Base-by-base conservation (phyloP, 1,284 basidiomycete species). In the Singerocomus inundabilis region DNA sequence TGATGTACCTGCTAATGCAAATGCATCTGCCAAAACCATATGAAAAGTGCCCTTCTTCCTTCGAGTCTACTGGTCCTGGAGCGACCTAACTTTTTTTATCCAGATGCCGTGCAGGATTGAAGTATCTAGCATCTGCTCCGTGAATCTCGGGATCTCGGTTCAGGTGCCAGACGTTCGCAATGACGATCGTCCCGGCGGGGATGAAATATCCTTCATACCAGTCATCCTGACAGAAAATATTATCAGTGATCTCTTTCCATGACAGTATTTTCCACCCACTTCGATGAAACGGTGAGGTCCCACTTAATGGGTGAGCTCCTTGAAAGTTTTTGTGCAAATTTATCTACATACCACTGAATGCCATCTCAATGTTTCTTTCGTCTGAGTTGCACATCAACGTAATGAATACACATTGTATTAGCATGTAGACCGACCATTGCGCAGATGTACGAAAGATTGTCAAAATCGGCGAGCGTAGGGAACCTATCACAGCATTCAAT, bases 401-500 rank as follows among this genome's bases (percentile, higher is more conserved):
- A 12, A n/a, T 24, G 7, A 16, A 18, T 9, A 7, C 9, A 11
- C 3, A 26, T 6, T 1, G 10, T 4, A 3, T 28, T 3, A 25
- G 18, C n/a, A 16, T 21, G 21, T 5, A 7, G 8, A 47, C 50
- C 16, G 7, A 53, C 51, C 51, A 53, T 53, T 13, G 39, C 50
- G 5, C 51, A 43, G 30, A 52, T 52, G 21, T 53, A 52, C 9
- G 43, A 33, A 38, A 21, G 21, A 21, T 21, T 21, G 21, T 21
- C 21, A 4, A 21, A 43, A 15, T 53, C 51, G 3, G 50, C 44
- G 5, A 47, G 47, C 2, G 44, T 47, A 2, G 50, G 51, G 15
- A 53, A 11, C 25, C 51, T 33, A 12, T 38, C 30, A 26, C 64
- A 6, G 48, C 30, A 37, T 74, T 69, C 12, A 77, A 52, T 50